Base-by-base conservation (phyloP, 1,284 basidiomycete genomes). In the Meira nashicola region DNA sequence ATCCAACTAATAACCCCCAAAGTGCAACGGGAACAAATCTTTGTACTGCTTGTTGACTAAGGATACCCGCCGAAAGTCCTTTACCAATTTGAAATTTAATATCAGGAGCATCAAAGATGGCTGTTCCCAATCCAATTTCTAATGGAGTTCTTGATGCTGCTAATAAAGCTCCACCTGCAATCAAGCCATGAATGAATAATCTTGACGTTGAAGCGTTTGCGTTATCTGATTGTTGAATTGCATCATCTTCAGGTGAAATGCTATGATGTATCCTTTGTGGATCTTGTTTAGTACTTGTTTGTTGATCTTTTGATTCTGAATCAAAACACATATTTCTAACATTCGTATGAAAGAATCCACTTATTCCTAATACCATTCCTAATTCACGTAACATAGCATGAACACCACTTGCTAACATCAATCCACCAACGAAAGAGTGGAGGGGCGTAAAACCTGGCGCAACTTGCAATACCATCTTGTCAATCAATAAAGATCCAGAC, bases 351-450 rank as follows among this genome's bases (percentile, higher is more conserved):
- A 72, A 66, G 56, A 77, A 66, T 37, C 75, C 76, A 12, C 64
- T 67, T 40, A 74, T 71, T 50, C 76, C 76, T 15, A 78, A 64
- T 28, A 75, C 62, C 37, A 64, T 54, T 5, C 76, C 76, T 1
- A 74, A 54, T 10, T 64, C 55, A 19, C 61, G 50, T 15, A 74
- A 64, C 2, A 75, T 56, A 15, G 62, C 56, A 40, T 68, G 65
- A 5, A 77, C 63, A 23, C 71, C 66, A 25, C 62, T 65, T 8
- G 73, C 67, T 55, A 78, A 72, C 61, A 77, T 70, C 33, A 77
- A 58, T 28, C 74, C 76, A 8, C 76, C 76, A 2, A 70, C 55
- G 33, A 77, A 57, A 55, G 64, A 64, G 64, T 71, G 69, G n/a
- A 58, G 57, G 7, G 69, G 69, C 14, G 69, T 69, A 48, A 67